Conservation (phyloP, 2,329 filamentous ascomycete species). For the Rhynchosporium graminicola region DNA sequence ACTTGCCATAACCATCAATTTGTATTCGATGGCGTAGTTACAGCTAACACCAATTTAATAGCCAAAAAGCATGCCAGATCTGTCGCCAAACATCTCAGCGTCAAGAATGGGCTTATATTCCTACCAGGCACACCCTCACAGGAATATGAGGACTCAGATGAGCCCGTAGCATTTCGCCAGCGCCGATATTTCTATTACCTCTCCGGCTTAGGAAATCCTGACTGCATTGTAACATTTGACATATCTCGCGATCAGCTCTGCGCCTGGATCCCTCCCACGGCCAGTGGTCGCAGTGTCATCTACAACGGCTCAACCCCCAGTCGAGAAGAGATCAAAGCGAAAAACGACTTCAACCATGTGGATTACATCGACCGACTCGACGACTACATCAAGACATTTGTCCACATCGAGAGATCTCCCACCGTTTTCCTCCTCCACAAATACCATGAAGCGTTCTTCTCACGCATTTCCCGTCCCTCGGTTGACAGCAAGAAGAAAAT, state of each 20-base stretch:
- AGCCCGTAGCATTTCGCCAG: constrained; percentile 57
- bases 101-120: constrained; percentile 54
- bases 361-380: constrained; percentile 54
- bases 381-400: constrained; percentile 53
- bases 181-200: constrained; percentile 64
- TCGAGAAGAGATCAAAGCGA: constrained; percentile 59
- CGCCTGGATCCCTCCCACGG: constrained; percentile 22
- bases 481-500: constrained; percentile 15
- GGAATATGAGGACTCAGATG: constrained; percentile 59
- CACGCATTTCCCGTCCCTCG: constrained; percentile 10
- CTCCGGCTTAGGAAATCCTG: constrained; percentile 53
- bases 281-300: constrained; percentile 52
- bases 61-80: constrained; percentile 52
- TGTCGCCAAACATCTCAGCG: constrained; percentile 46
- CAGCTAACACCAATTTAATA: constrained; percentile 29
- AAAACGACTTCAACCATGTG: constrained; percentile 72
- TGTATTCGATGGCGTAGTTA: not conserved
- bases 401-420: constrained; percentile 40
- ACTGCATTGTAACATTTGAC: constrained; percentile 59
- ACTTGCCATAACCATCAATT: not conserved
- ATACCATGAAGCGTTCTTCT: constrained; percentile 42
- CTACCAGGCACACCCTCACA: constrained; percentile 52
- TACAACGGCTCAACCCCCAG: constrained; percentile 65
- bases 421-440: constrained; percentile 49
- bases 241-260: constrained; percentile 52